Evolutionary conservation across 805 yeast genomes (phyloP).

Genomic region (Suhomyces faveliae): DNA sequence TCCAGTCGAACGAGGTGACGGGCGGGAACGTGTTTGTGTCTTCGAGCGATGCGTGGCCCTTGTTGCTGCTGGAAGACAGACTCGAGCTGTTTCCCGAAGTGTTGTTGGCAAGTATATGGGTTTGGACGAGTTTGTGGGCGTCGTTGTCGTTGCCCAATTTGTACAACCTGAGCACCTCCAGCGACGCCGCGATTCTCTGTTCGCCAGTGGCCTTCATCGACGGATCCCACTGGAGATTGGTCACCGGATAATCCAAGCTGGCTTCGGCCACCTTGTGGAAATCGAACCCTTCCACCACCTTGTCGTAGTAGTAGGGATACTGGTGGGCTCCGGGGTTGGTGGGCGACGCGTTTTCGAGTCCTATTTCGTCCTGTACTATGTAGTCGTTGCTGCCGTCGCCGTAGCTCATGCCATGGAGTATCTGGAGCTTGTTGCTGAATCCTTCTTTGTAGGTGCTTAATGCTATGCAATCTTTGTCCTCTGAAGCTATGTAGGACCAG

Average conservation of each 20-base stretch:
- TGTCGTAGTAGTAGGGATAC: conserved; percentile 2
- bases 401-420: conserved; percentile 35
- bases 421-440: conserved; percentile 60
- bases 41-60: conserved; percentile 32
- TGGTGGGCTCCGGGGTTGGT: conserved; percentile 2
- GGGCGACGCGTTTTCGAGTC: conserved; percentile 10
- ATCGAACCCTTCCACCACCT: conserved; percentile 32
- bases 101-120: conserved; percentile 41
- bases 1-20: conserved; percentile 94
- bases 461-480: conserved; percentile 52
- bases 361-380: conserved; percentile 9
- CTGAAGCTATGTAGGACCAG: conserved; percentile 27
- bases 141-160: conserved; percentile 47
- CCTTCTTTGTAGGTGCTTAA: conserved; percentile 83
- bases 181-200: conserved; percentile 62
- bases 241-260: conserved; percentile 63
- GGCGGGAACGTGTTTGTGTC: conserved; percentile 69
- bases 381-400: conserved; percentile 20
- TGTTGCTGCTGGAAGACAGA: conserved; percentile 9
- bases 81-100: conserved; percentile 21
- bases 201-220: conserved; percentile 32
- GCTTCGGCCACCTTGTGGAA: conserved; percentile 52
- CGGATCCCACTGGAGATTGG: conserved; percentile 72
- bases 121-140: conserved; percentile 36
- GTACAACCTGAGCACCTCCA: conserved; percentile 71